Evolutionary conservation across 2,329 filamentous ascomycete species (phyloP).

Genomic region (Paecilomyces dactylethromorphus): DNA sequence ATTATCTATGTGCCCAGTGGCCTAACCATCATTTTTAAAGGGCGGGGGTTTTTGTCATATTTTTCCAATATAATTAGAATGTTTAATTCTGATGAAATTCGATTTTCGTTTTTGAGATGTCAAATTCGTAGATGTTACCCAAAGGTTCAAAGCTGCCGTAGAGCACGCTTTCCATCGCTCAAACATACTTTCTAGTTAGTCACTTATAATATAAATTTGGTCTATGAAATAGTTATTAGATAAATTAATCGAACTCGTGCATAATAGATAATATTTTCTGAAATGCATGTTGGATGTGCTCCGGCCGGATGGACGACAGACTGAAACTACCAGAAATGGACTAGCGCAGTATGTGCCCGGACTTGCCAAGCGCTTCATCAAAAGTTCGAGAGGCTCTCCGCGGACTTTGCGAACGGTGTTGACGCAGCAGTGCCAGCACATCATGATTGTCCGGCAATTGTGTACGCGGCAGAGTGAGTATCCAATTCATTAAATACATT

Average conservation of each 20-base stretch:
- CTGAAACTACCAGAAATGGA: neutral
- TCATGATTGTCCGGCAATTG: constrained; percentile 36
- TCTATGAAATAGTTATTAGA: too few relatives aligned
- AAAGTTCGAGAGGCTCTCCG: constrained; percentile 1
- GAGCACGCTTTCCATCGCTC: neutral
- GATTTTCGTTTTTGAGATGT: neutral
- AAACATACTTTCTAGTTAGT: too few relatives aligned
- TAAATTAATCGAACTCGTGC: too few relatives aligned
- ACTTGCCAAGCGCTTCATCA: neutral
- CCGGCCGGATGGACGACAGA: neutral
- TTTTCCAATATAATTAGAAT: too few relatives aligned
- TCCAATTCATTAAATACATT: neutral
- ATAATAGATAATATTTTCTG: neutral
- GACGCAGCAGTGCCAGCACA: constrained; percentile 9
- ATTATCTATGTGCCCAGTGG: too few relatives aligned
- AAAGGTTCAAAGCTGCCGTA: neutral
- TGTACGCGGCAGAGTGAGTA: constrained; percentile 35
- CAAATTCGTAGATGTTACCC: neutral
- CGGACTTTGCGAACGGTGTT: constrained; percentile 4
- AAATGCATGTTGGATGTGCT: neutral
- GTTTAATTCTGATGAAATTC: neutral
- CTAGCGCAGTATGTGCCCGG: neutral
- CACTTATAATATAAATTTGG: too few relatives aligned
- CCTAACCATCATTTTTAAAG: too few relatives aligned
- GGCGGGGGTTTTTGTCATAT: too few relatives aligned